Evolutionary conservation across 345 rosid species (phyloP).

Genomic region (Limnanthes douglasii): DNA sequence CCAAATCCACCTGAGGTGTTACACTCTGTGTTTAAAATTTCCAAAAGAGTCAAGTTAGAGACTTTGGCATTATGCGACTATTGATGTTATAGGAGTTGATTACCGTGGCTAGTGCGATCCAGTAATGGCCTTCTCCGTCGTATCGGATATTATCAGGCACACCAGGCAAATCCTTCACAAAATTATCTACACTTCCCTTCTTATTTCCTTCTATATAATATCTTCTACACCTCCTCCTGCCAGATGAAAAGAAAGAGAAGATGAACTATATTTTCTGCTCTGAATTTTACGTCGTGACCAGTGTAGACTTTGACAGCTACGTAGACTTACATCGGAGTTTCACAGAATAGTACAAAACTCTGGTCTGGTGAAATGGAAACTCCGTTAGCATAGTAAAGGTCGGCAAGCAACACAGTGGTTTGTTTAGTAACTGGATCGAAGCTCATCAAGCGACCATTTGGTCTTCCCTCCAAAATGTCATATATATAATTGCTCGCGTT

Average conservation of each 20-base stretch:
- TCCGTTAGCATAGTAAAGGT: constrained; percentile 70
- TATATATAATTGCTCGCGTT: neutral
- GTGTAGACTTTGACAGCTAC: too few species aligned
- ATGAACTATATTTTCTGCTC: too few species aligned
- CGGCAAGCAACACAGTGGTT: constrained; percentile 26
- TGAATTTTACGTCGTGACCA: too few species aligned
- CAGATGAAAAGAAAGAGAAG: too few species aligned
- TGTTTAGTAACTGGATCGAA: constrained; percentile 29
- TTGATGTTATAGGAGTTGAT: too few species aligned
- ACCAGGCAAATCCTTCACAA: constrained; percentile 37
- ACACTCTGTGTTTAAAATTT: constrained; percentile 17
- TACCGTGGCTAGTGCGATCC: constrained; percentile 51
- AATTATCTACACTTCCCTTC: constrained; percentile 28
- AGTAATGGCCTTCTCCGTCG: constrained; percentile 46
- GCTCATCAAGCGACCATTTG: constrained; percentile 55
- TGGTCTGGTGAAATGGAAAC: constrained; percentile 46
- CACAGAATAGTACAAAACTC: constrained; percentile 42
- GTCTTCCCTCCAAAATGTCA: constrained; percentile 54
- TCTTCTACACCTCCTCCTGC: constrained; percentile 55
- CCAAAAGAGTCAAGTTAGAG: too few species aligned
- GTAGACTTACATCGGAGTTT: constrained; percentile 39
- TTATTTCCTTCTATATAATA: constrained; percentile 35
- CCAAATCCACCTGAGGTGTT: constrained; percentile 8
- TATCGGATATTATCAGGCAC: constrained; percentile 59
- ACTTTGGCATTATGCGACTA: too few species aligned